These are phyloP conservation scores for Tricholoma bakamatsutake DNA, from an alignment of 768 basidiomycete genomes.

Conservation along the genomic window DNA sequence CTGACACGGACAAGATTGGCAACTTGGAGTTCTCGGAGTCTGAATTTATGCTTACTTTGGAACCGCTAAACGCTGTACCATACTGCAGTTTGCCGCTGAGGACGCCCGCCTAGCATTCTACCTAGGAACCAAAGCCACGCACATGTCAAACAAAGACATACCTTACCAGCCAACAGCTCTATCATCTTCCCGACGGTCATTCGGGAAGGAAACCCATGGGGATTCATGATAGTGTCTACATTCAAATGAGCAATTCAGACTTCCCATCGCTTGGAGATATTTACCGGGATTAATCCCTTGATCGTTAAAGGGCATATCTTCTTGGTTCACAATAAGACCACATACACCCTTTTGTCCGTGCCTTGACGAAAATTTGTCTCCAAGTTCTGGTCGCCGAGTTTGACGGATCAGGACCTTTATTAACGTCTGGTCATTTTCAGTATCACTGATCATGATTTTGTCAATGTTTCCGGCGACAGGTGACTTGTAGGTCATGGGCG, in stretches of 20 bases:
- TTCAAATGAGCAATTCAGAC: constrained; percentile 5
- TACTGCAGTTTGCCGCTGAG: constrained; percentile 85
- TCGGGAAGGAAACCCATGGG: constrained; percentile 97
- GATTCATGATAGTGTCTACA: constrained; percentile 98
- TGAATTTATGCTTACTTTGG: constrained; percentile 55
- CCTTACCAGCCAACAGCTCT: constrained; percentile 93
- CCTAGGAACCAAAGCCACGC: neutral
- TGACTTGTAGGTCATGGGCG: constrained; percentile 90
- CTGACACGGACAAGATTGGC: constrained; percentile 29
- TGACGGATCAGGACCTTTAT: constrained; percentile 98
- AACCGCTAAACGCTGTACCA: constrained; percentile 96
- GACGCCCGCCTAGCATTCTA: constrained; percentile 69
- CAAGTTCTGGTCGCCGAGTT: constrained; percentile 92
- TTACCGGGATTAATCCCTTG: constrained; percentile 89
- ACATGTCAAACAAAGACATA: constrained; percentile 19
- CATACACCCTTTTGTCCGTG: constrained; percentile 99
- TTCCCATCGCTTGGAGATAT: constrained; percentile 16
- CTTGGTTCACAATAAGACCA: constrained; percentile 97
- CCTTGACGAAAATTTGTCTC: constrained; percentile 97
- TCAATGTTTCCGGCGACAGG: constrained; percentile 93
- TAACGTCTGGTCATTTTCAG: constrained; percentile 92
- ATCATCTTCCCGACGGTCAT: constrained; percentile 99
- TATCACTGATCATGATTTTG: constrained; percentile 96
- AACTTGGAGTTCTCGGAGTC: neutral
- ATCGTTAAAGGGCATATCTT: constrained; percentile 99